Conservation (phyloP, 2,329 filamentous ascomycete genomes). For the Claviceps fusiformis region DNA sequence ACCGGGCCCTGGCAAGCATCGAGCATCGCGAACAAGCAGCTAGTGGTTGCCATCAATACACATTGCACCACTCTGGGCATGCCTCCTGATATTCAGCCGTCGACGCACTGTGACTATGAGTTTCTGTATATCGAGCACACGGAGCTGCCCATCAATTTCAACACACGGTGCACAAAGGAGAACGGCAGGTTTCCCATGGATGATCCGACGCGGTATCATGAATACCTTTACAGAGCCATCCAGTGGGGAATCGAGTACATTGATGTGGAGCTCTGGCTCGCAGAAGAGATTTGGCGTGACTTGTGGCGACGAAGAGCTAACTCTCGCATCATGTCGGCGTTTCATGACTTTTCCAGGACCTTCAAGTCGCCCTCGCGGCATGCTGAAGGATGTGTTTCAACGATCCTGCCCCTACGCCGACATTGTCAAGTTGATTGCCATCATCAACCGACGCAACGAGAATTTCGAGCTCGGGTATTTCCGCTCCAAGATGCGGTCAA, state of each 20-base stretch:
- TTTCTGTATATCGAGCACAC: constrained; percentile 76
- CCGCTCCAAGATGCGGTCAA: constrained; percentile 58
- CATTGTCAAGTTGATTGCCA: constrained; percentile 83
- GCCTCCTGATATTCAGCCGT: constrained; percentile 52
- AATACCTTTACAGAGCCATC: constrained; percentile 70
- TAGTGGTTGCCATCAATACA: constrained; percentile 59
- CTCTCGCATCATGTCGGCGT: constrained; percentile 81
- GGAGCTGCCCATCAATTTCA: constrained; percentile 83
- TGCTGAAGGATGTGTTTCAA: constrained; percentile 56
- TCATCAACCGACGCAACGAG: constrained; percentile 68
- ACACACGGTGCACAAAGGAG: constrained; percentile 66
- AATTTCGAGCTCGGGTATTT: constrained; percentile 90
- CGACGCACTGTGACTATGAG: constrained; percentile 65
- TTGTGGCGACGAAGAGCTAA: constrained; percentile 59
- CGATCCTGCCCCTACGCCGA: constrained; percentile 64
- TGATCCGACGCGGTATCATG: constrained; percentile 58
- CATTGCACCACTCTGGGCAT: constrained; percentile 61
- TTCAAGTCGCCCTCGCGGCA: constrained; percentile 71
- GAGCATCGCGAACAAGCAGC: constrained; percentile 39
- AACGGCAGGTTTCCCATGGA: constrained; percentile 81
- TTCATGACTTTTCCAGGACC: constrained; percentile 73
- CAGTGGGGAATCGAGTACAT: constrained; percentile 87
- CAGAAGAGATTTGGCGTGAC: constrained; percentile 55
- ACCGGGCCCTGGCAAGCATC: constrained; percentile 43
- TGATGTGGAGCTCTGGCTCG: constrained; percentile 78